These are phyloP conservation scores for Taiwanofungus camphoratus DNA, from an alignment of 1,284 basidiomycete species.

Conservation along the genomic window DNA sequence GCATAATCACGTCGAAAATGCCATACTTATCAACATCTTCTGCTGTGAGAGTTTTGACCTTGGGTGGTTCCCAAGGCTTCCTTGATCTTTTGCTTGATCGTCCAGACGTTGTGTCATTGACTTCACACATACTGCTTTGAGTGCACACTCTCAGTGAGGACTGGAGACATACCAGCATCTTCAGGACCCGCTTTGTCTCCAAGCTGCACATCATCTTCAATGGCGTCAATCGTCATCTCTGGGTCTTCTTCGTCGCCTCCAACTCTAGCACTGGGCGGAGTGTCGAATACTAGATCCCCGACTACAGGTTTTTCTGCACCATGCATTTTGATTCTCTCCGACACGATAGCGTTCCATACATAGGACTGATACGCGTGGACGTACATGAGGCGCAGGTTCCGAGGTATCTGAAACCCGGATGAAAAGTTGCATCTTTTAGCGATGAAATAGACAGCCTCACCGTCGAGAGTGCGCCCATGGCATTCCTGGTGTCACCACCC, in stretches of 20 bases:
- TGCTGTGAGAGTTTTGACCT: constrained; percentile 72
- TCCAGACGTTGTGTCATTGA: constrained; percentile 15
- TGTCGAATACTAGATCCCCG: constrained; percentile 84
- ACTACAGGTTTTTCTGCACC: constrained; percentile 73
- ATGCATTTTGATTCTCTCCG: constrained; percentile 80
- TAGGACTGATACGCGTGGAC: constrained; percentile 99
- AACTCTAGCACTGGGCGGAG: constrained; percentile 29
- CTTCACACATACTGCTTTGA: constrained; percentile 3
- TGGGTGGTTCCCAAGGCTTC: constrained; percentile 57
- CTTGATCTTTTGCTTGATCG: constrained; percentile 29
- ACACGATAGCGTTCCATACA: constrained; percentile 96
- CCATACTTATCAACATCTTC: constrained; percentile 75
- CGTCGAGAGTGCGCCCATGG: constrained; percentile 79
- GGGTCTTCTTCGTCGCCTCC: constrained; percentile 33
- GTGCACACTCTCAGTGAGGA: too few species aligned
- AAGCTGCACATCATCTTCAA: constrained; percentile 38
- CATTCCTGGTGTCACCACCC: constrained; percentile 72
- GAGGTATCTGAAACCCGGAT: constrained; percentile 77
- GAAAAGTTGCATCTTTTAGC: too few species aligned
- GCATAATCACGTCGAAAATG: constrained; percentile 94
- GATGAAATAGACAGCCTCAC: too few species aligned
- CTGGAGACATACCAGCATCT: constrained; percentile 39
- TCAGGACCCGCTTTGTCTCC: constrained; percentile 24
- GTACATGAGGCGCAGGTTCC: constrained; percentile 94
- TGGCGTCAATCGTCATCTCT: constrained; percentile 31